Base-by-base conservation (phyloP, 148 eudicot species). In the Chenopodium suecicum region DNA sequence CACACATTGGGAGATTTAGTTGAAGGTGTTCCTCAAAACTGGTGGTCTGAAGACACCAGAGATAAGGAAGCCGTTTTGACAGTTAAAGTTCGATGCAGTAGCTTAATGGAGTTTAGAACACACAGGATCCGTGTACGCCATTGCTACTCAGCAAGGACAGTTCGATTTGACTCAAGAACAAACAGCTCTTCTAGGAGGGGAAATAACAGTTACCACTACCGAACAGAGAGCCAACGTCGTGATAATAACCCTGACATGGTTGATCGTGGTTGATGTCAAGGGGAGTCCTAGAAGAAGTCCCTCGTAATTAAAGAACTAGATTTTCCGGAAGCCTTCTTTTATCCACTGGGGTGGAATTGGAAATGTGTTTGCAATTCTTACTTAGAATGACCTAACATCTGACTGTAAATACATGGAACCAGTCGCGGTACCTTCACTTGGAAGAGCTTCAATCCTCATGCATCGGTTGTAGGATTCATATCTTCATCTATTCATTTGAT, bases 11-110 rank as follows among this genome's bases (percentile, higher is more conserved):
- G 94, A 79, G 95, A 95, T 13, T 68, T 73, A 52, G 94, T 88
- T 1, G 97, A 93, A 20, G 92, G 90, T 44, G 70, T 87, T 32
- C 96, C 93, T 37, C 94, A 90, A 74, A 92, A 89, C 87, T 91
- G 99, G 98, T 89, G 90, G 92, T 84, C 86, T 37, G 98, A 93
- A 86, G 97, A 93, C 86, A 85, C 97, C 46, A 82, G 90, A 81
- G 97, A 95, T 70, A 92, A 90, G 84, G 92, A 92, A 82, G 93
- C 82, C 54, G 73, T 87, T 32, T 81, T 95, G 77, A 19, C 84
- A 77, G 92, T 95, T 70, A 86, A 79, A 50, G 80, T 90, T 16
- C 74, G 85, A 76, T 90, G 92, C 66, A 88, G 80, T 78, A 74
- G 83, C 77, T 89, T 94, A 2, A 84, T 82, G 46, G 94, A 87